phyloP scores from a whole-genome alignment of 169 alveolate species.

The Fabrea salina region DNA sequence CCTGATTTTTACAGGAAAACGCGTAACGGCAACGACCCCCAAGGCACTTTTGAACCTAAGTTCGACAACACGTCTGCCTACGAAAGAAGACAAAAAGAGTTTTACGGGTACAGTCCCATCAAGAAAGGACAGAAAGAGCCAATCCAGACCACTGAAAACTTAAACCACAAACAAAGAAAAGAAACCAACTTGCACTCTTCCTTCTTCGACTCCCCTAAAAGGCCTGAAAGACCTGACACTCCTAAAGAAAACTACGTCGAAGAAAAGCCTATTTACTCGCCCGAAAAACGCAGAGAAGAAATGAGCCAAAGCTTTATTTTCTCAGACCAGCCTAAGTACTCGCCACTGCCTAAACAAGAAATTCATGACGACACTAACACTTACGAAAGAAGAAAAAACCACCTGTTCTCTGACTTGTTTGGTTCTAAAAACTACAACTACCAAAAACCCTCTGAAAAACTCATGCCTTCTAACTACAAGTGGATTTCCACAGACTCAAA shows the following conservation, averaged over 20 bases:
- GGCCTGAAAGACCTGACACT: neutral
- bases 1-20: slow-evolving; percentile 2
- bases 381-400: neutral
- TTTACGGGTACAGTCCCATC: neutral
- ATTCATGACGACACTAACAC: neutral
- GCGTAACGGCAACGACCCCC: neutral
- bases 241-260: slow-evolving; percentile 1
- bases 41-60: neutral
- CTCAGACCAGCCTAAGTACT: too few species aligned
- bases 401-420: neutral
- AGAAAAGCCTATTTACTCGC: neutral
- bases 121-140: neutral
- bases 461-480: neutral
- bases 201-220: neutral
- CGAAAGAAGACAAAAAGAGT: slow-evolving; percentile 11
- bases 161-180: neutral
- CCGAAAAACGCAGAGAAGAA: neutral
- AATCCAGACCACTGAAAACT: neutral
- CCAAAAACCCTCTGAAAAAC: neutral
- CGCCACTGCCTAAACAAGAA: neutral
- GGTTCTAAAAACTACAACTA: neutral
- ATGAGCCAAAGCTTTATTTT: neutral
- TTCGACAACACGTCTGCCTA: neutral
- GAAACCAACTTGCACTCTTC: neutral
- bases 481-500: too few species aligned